Percentiles rank a stretch among this genome's conserved stretches.
phyloP scores from a whole-genome alignment of 2,329 filamentous ascomycete genomes.

The Graphilbum ipis-grandicollis region DNA sequence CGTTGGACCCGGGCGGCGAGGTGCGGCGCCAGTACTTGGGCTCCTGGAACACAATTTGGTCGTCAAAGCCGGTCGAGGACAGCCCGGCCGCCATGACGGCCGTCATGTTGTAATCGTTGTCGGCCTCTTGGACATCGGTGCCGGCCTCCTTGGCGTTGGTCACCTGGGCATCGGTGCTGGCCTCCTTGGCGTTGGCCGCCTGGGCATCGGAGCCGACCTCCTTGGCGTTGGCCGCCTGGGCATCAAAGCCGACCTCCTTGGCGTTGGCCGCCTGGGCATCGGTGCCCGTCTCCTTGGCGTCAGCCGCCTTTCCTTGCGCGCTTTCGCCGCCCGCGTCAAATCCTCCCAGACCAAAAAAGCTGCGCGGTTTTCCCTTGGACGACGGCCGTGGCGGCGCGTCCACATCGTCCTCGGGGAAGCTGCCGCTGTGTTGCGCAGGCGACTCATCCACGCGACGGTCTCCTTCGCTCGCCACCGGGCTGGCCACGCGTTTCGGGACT shows the following conservation, averaged over 20 bases:
- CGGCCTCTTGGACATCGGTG: slow-evolving; percentile 10
- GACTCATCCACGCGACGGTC: too few relatives aligned
- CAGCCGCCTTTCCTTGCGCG: too few relatives aligned
- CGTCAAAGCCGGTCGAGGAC: slow-evolving; percentile 52
- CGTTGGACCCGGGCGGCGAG: slow-evolving; percentile 40
- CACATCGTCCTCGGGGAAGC: slow-evolving; percentile 1
- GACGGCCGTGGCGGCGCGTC: slow-evolving; percentile 9
- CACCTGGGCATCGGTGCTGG: too few relatives aligned
- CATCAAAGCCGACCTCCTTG: too few relatives aligned
- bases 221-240: too few relatives aligned
- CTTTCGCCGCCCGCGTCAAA: too few relatives aligned
- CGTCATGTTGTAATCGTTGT: slow-evolving; percentile 50
- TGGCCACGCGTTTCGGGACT: slow-evolving; percentile 1
- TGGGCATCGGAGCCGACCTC: too few relatives aligned
- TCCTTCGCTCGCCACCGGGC: neutral
- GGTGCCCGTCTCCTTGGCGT: too few relatives aligned
- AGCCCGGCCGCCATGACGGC: slow-evolving; percentile 53
- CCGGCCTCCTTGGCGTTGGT: too few relatives aligned
- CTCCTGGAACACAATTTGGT: slow-evolving; percentile 52
- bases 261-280: too few relatives aligned
- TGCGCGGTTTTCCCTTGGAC: neutral
- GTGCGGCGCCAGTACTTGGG: slow-evolving; percentile 44
- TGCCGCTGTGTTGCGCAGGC: too few relatives aligned
- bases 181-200: too few relatives aligned
- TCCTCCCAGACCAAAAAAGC: neutral